Evolutionary conservation across 2,329 filamentous ascomycete genomes (phyloP).

Genomic region (Leptographium procerum): DNA sequence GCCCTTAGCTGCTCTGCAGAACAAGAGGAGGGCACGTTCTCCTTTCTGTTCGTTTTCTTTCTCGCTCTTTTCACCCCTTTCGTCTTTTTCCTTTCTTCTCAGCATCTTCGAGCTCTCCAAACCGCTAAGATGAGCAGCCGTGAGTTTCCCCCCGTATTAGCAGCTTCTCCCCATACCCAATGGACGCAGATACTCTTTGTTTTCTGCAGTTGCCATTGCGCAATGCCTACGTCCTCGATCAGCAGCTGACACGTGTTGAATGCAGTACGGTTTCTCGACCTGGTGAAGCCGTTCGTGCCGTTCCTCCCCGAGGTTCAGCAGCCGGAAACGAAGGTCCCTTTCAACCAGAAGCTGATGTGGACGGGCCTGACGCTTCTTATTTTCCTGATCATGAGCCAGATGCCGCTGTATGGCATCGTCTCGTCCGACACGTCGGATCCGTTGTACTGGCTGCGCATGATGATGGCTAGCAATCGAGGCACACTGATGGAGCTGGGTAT

Average conservation of each 20-base stretch:
- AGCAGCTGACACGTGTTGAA: not conserved
- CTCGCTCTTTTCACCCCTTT: slow-evolving; percentile 1
- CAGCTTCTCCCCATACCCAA: too few species aligned
- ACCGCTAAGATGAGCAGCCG: slow-evolving; percentile 24
- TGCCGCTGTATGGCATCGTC: slow-evolving; percentile 98
- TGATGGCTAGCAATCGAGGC: slow-evolving; percentile 97
- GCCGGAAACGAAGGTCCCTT: slow-evolving; percentile 95
- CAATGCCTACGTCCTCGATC: too few species aligned
- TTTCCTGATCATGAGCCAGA: slow-evolving; percentile 99
- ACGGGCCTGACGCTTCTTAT: slow-evolving; percentile 89
- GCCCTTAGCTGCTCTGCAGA: not conserved
- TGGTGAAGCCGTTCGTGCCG: slow-evolving; percentile 99
- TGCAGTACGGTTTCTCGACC: slow-evolving; percentile 94
- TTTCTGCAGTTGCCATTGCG: not conserved
- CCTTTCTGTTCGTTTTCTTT: not conserved
- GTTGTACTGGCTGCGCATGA: slow-evolving; percentile 99
- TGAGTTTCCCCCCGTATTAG: slow-evolving; percentile 18
- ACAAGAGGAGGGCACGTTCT: slow-evolving; percentile 3
- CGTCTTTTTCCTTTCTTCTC: not conserved
- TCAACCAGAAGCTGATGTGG: slow-evolving; percentile 98
- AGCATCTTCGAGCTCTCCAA: not conserved
- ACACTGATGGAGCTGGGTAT: slow-evolving; percentile 95
- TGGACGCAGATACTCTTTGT: not conserved
- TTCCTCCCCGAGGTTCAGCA: slow-evolving; percentile 98
- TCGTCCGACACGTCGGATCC: slow-evolving; percentile 97